Base-by-base conservation (phyloP, 2,329 filamentous ascomycete species). In the Claviceps paspali region DNA sequence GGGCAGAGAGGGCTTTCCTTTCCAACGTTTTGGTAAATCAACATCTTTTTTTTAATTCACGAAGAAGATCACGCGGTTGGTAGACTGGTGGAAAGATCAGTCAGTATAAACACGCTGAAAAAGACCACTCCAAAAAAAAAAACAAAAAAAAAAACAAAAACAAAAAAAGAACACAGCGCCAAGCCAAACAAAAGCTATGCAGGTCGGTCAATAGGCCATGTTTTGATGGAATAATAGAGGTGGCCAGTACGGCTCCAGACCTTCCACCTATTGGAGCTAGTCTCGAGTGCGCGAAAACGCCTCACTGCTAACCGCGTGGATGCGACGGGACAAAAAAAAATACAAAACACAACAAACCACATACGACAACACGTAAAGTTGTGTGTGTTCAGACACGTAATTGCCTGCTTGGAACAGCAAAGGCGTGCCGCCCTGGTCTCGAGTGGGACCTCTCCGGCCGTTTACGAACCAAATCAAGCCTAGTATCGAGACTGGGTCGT, bases 381-480 rank as follows among this genome's bases (percentile, higher is more conserved):
- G 24, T 33, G 32, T 17, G 8, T 33, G 30, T 14, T 14, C 11
- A 33, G 12, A 23, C 19, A 33, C 18, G 19, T 33, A 33, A 14
- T 5, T 31, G 29, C 28, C 19, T 17, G 18, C n/a, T 17, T 14
- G 29, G 22, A 17, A 29, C 12, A 33, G 9, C 26, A 34, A 26
- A 36, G 35, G 23, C 21, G 33, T 33, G 32, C 28, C n/a, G 17
- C 27, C 33, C 24, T 28, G 30, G 33, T 29, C 18, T 27, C 8
- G 35, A 38, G 37, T 40, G 41, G 41, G 35, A 29, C 30, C 30
- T 38, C 39, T 39, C 36, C 23, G 40, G 34, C 38, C 40, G 38
- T 35, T 39, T 39, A 43, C 38, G 22, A 35, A 35, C 43, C 41
- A 24, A 40, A 43, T 39, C 37, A 29, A 35, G 44, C 38, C 23